Percentiles rank a stretch among this genome's conserved stretches.
These are phyloP conservation scores for Catharanthus roseus DNA, from an alignment of 257 asterid species.

Conservation along the genomic window DNA sequence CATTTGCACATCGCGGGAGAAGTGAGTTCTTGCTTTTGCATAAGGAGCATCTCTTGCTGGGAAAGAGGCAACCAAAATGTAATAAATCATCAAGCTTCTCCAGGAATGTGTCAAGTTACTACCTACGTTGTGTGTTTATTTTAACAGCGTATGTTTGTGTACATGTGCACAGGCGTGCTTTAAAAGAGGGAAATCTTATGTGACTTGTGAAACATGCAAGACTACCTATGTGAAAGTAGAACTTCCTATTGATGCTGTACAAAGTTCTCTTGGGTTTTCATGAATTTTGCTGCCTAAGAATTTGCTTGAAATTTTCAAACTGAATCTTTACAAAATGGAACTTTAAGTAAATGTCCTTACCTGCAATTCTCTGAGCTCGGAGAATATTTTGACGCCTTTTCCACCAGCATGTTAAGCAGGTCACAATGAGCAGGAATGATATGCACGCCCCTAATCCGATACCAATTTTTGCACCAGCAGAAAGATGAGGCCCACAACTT, in stretches of 20 bases:
- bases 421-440: slow-evolving; percentile 46
- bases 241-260: background rate
- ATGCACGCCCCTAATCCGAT: slow-evolving; percentile 54
- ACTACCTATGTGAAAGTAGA: no score
- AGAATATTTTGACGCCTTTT: slow-evolving; percentile 86
- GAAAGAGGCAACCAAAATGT: no score
- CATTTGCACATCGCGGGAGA: slow-evolving; percentile 80
- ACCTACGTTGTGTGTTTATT: background rate
- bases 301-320: background rate
- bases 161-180: background rate
- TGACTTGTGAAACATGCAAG: background rate
- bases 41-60: slow-evolving; percentile 98
- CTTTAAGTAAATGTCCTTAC: slow-evolving; percentile 29
- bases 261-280: no score
- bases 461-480: slow-evolving; percentile 72
- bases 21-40: slow-evolving; percentile 76
- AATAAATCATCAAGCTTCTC: background rate
- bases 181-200: background rate
- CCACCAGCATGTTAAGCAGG: slow-evolving; percentile 91
- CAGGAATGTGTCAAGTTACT: background rate
- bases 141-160: background rate
- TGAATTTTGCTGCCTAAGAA: no score
- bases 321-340: background rate
- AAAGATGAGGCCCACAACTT: slow-evolving; percentile 74
- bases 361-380: slow-evolving; percentile 82